Percentiles rank a stretch among this genome's conserved stretches.
These are phyloP conservation scores for Rasamsonia emersonii DNA, from an alignment of 2,329 filamentous ascomycete genomes.

Conservation along the genomic window DNA sequence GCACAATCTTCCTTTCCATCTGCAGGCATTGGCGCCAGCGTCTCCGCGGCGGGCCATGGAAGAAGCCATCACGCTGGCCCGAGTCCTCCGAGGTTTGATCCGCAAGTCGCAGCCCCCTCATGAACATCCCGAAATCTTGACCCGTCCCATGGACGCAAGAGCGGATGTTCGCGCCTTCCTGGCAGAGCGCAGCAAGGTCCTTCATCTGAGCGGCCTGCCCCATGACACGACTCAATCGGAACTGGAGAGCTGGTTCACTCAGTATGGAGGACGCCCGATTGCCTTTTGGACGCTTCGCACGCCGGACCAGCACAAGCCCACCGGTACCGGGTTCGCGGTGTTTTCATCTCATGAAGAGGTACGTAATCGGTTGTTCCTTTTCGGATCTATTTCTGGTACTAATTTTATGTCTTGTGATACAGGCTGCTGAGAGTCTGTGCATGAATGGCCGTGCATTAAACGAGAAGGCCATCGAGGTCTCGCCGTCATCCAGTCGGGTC, in stretches of 20 bases:
- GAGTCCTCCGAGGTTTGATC: slow-evolving; percentile 85
- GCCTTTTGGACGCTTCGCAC: slow-evolving; percentile 98
- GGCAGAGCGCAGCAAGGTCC: slow-evolving; percentile 91
- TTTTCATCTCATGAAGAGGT: slow-evolving; percentile 99
- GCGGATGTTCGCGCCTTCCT: slow-evolving; percentile 95
- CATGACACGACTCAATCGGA: slow-evolving; percentile 98
- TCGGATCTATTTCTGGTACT: slow-evolving; percentile 4
- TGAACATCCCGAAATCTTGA: slow-evolving; percentile 90
- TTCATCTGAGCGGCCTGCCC: slow-evolving; percentile 94
- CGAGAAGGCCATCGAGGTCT: slow-evolving; percentile 98
- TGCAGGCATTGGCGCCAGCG: slow-evolving; percentile 89
- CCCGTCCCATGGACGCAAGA: slow-evolving; percentile 89
- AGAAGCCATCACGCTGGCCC: slow-evolving; percentile 86
- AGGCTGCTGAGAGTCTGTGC: slow-evolving; percentile 95
- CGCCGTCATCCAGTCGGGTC: slow-evolving; percentile 91
- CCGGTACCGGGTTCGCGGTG: slow-evolving; percentile 92
- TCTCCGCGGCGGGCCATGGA: slow-evolving; percentile 96
- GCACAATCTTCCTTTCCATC: slow-evolving; percentile 94
- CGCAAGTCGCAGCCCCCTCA: slow-evolving; percentile 91
- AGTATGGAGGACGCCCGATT: slow-evolving; percentile 94
- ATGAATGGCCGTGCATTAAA: slow-evolving; percentile 98
- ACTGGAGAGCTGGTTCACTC: slow-evolving; percentile 98
- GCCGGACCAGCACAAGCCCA: slow-evolving; percentile 98
- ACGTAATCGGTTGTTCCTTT: slow-evolving; percentile 31
- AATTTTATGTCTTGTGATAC: slow-evolving; percentile 11